Conservation (phyloP, 805 yeast species). For the Yarrowia keelungensis region DNA sequence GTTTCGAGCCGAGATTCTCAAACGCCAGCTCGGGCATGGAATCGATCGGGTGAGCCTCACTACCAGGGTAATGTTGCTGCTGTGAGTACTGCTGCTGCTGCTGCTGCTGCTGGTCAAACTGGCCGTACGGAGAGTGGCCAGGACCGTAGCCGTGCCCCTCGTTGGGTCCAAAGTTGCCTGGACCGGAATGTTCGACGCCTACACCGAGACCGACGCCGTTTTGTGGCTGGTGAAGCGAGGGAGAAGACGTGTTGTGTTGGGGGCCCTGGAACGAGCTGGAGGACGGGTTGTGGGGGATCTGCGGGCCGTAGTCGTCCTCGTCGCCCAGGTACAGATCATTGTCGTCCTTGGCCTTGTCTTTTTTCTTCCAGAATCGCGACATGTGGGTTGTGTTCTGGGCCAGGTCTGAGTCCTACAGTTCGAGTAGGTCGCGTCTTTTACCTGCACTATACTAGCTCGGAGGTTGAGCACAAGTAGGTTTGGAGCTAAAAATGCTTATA, state of each 20-base stretch:
- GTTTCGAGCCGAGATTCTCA: conserved; percentile 31
- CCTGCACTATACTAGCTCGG: not conserved
- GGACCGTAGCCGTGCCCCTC: conserved; percentile 19
- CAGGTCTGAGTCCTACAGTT: not conserved
- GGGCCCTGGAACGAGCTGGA: not conserved
- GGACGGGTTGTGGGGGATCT: conserved; percentile 7
- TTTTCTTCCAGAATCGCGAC: conserved; percentile 39
- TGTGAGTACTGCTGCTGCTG: conserved; percentile 11
- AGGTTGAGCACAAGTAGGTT: not conserved
- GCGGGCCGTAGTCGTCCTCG: conserved; percentile 33
- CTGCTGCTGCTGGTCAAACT: not conserved
- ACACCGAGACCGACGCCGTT: conserved; percentile 12
- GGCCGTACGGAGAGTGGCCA: conserved; percentile 31
- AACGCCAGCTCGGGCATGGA: conserved; percentile 36
- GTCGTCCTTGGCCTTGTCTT: conserved; percentile 32
- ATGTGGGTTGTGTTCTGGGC: not conserved
- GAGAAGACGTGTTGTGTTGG: not conserved
- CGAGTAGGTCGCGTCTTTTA: conserved; percentile 14
- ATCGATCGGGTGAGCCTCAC: conserved; percentile 27
- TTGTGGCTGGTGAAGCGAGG: conserved; percentile 19
- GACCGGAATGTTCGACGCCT: not conserved
- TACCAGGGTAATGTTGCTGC: not conserved
- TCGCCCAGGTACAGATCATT: conserved; percentile 37
- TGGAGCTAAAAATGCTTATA: not conserved
- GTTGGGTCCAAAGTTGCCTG: conserved; percentile 31